These are phyloP conservation scores for Prunus padus DNA, from an alignment of 306 rosid genomes.

Conservation along the genomic window DNA sequence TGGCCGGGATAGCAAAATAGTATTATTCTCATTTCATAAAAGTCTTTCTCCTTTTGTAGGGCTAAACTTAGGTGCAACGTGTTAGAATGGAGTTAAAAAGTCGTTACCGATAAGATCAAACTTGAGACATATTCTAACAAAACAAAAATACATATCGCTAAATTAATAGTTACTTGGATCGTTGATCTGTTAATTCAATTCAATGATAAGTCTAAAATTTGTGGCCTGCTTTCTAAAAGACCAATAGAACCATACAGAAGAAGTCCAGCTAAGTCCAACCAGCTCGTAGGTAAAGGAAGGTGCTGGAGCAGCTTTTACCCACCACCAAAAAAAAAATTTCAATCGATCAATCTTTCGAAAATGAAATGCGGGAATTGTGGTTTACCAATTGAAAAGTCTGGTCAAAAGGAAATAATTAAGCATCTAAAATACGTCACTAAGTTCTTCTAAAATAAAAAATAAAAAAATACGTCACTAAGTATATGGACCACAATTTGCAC, in stretches of 20 bases:
- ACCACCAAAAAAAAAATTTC: too few relatives aligned
- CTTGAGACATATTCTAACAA: not conserved
- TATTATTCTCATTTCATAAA: accelerated
- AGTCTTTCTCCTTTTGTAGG: accelerated
- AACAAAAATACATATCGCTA: not conserved
- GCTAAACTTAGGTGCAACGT: too few relatives aligned
- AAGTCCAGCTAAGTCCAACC: too few relatives aligned
- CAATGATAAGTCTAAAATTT: too few relatives aligned
- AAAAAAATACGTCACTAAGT: not conserved
- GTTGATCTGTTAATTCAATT: too few relatives aligned
- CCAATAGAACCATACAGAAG: too few relatives aligned
- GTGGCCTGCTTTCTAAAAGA: too few relatives aligned
- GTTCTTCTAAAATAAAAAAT: too few relatives aligned
- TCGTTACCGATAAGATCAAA: not conserved
- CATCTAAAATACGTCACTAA: not conserved
- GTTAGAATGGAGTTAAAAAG: accelerated
- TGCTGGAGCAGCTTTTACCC: too few relatives aligned
- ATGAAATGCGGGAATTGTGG: too few relatives aligned
- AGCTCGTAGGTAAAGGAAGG: too few relatives aligned
- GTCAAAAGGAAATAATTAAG: not conserved
- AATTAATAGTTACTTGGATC: not conserved
- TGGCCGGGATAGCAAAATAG: accelerated
- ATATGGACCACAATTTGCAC: not conserved
- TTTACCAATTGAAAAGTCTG: not conserved
- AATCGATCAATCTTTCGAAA: too few relatives aligned